Conservation (phyloP, 2,329 filamentous ascomycete species). For the Nothomitra cinnamomea region DNA sequence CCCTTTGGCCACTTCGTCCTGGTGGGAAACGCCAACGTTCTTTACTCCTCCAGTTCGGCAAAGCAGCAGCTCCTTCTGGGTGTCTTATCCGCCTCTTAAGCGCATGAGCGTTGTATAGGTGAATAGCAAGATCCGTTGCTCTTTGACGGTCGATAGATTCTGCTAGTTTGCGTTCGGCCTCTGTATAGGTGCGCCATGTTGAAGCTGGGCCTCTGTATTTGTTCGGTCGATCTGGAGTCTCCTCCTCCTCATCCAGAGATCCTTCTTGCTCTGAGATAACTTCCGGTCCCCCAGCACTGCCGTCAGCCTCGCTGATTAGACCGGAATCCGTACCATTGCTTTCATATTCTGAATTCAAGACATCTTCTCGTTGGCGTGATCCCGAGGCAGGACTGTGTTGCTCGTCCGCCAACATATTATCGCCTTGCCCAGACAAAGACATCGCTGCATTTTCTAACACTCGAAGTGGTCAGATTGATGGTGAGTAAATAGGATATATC, state of each 20-base stretch:
- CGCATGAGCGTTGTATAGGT: constrained; percentile 63
- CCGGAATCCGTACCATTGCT: too few relatives aligned
- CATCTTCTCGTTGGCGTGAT: too few relatives aligned
- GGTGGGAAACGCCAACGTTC: constrained; percentile 21
- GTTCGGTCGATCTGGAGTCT: constrained; percentile 35
- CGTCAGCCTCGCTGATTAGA: too few relatives aligned
- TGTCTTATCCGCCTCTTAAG: constrained; percentile 36
- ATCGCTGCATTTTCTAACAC: too few relatives aligned
- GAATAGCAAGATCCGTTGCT: constrained; percentile 51
- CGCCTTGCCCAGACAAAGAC: too few relatives aligned
- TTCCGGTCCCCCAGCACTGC: too few relatives aligned
- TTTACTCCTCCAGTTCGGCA: constrained; percentile 23
- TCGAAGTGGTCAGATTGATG: too few relatives aligned
- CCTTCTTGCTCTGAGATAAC: too few relatives aligned
- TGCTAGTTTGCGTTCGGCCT: constrained; percentile 43
- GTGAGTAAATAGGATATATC: too few relatives aligned
- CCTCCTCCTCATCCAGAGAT: not conserved
- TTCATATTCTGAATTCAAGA: too few relatives aligned
- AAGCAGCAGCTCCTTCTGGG: constrained; percentile 7
- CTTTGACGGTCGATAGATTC: constrained; percentile 44
- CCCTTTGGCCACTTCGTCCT: not conserved
- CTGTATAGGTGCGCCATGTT: constrained; percentile 49
- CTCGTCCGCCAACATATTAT: too few relatives aligned
- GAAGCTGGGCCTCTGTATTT: constrained; percentile 49
- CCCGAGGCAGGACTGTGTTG: too few relatives aligned